Evolutionary conservation across 2,329 filamentous ascomycete species (phyloP), one percentile per base, ranked within the genome.

Genomic region (Beauveria pseudobassiana): DNA sequence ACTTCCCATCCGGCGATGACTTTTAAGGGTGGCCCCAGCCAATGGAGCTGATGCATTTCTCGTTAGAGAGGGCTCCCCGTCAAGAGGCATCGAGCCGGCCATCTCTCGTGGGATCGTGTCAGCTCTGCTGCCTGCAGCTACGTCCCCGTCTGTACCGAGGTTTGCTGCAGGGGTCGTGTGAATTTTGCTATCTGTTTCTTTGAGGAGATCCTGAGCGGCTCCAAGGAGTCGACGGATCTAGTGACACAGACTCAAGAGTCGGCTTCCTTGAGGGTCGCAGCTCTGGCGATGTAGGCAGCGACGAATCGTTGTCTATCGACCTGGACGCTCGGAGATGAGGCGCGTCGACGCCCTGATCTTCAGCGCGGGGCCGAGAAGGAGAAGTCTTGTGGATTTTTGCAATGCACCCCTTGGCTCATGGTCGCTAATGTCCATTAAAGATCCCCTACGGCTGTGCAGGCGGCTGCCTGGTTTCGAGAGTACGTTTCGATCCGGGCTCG

Each of bases 141-240:
- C n/a, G 7, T 59, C 38, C 45, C 40, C 45, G 34, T 51, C 46
- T 24, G 20, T 8, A 10, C 22, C 48, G 7, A 16, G n/a, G 7
- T 34, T 51, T 34, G 20, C 38, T 14, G 52, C 57, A 3, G 48
- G 38, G 2, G 16, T 22, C 9, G n/a, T n/a, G 18, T 48, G 50
- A 40, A 1, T 16, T 16, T 53, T 46, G 49, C 16, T 10, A 20
- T 9, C 2, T 53, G 40, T 6, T 48, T 45, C 57, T 86, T 82
- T 0, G 78, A 76, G 34, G 88, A 7, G 89, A 91, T 2, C 78
- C 77, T 1, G 83, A 79, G 26, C 88, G 82, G 67, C 87, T 91
- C 8, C 78, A 78, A 3, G 80, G 77, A 1, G 86, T 82, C 3
- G 88, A 89, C 9, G 88, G 71, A 62, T 89, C 86, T 65, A 83